Conservation (phyloP, 2,329 filamentous ascomycete genomes). For the Macrophomina phaseolina region DNA sequence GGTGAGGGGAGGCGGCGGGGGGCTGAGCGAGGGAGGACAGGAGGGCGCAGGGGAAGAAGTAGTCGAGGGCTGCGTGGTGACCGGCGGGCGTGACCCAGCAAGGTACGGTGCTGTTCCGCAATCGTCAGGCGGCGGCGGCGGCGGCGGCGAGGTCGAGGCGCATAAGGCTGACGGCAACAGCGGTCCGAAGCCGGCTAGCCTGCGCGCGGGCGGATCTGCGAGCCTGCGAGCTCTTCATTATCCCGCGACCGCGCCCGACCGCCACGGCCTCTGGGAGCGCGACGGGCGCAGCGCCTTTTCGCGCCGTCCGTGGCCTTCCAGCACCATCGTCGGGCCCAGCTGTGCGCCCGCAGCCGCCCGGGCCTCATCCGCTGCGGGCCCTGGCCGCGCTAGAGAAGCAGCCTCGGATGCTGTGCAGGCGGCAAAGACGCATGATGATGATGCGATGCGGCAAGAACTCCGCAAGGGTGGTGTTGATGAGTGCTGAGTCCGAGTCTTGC, state of each 20-base stretch:
- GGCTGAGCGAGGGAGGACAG: background rate
- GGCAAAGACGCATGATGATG: conserved; percentile 10
- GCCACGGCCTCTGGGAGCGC: background rate
- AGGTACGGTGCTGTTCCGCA: conserved; percentile 27
- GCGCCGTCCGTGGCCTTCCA: background rate
- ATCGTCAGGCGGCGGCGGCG: conserved; percentile 27
- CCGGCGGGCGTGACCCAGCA: conserved; percentile 25
- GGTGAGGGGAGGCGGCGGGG: background rate
- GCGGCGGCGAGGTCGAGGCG: conserved; percentile 19
- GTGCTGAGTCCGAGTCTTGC: background rate
- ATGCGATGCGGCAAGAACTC: conserved; percentile 17
- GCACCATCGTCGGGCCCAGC: background rate
- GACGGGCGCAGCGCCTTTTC: background rate
- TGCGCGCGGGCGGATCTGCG: conserved; percentile 21
- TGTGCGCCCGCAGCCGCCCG: background rate
- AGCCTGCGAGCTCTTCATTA: background rate
- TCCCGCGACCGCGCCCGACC: background rate
- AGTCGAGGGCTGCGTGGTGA: conserved; percentile 4
- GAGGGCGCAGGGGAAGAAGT: background rate
- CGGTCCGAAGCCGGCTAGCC: conserved; percentile 28
- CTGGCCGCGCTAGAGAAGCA: conserved; percentile 17
- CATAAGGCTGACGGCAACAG: conserved; percentile 28
- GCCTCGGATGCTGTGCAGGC: conserved; percentile 13
- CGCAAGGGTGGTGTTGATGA: conserved; percentile 12
- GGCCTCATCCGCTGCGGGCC: background rate